A percentile compares a stretch with the other conserved stretches of the same genome.
These are phyloP conservation scores for Rhodamnia rubescens DNA, from an alignment of 345 rosid genomes.

Conservation along the genomic window DNA sequence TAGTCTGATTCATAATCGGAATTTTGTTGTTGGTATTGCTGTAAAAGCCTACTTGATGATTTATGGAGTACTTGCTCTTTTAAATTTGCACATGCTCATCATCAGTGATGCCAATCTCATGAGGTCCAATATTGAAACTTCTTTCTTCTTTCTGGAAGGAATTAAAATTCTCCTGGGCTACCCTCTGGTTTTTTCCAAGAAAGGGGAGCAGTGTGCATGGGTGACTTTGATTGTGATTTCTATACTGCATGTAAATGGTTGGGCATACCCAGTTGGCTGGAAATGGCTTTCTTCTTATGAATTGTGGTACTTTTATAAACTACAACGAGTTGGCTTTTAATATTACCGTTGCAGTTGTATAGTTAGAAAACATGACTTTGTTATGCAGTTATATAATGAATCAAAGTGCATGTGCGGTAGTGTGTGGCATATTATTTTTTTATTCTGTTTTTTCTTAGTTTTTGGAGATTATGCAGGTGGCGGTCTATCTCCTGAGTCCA, in stretches of 20 bases:
- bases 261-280: background rate
- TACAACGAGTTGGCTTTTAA: background rate
- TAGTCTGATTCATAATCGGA: background rate
- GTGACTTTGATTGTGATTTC: background rate
- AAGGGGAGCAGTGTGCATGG: background rate
- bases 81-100: background rate
- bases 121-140: background rate
- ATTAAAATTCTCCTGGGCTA: background rate
- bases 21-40: background rate
- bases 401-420: background rate
- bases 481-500: conserved; percentile 21
- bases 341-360: background rate
- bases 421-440: background rate
- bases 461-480: conserved; percentile 12
- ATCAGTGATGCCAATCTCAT: background rate
- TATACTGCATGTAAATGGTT: background rate
- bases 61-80: background rate
- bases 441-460: background rate
- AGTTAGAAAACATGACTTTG: background rate
- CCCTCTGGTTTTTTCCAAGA: background rate
- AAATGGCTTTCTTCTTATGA: background rate
- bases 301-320: background rate
- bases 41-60: background rate
- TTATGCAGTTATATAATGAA: background rate
- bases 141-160: background rate